Evolutionary conservation across 2,329 filamentous ascomycete species (phyloP).

Genomic region (Canariomyces notabilis): DNA sequence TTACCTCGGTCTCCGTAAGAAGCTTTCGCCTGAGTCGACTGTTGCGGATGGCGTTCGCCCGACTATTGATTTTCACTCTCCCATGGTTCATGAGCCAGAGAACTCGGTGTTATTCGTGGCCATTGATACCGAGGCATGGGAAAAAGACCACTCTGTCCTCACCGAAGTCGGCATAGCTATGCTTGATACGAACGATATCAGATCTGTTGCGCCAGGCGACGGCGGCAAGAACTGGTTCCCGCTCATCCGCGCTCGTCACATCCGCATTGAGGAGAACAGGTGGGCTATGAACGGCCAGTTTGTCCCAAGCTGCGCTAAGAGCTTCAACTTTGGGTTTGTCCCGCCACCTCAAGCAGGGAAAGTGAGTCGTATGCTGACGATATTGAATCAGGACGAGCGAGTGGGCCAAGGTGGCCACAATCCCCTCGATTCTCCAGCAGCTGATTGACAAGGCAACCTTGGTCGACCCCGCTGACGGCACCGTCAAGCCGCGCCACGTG

Average conservation of each 20-base stretch:
- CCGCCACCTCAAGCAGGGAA: slow-evolving; percentile 6
- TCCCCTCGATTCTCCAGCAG: slow-evolving; percentile 11
- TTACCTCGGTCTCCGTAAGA: slow-evolving; percentile 63
- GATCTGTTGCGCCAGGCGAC: slow-evolving; percentile 52
- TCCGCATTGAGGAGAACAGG: slow-evolving; percentile 66
- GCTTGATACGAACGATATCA: slow-evolving; percentile 62
- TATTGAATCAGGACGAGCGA: slow-evolving; percentile 17
- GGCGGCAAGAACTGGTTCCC: slow-evolving; percentile 62
- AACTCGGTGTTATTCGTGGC: slow-evolving; percentile 64
- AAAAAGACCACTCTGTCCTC: slow-evolving; percentile 59
- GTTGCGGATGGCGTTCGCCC: slow-evolving; percentile 10
- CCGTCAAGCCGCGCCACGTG: slow-evolving; percentile 39
- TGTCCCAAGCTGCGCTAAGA: slow-evolving; percentile 66
- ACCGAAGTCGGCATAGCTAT: slow-evolving; percentile 84
- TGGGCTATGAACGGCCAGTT: slow-evolving; percentile 63
- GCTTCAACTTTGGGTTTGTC: slow-evolving; percentile 68
- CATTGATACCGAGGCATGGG: slow-evolving; percentile 80
- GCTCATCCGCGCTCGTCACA: slow-evolving; percentile 65
- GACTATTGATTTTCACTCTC: slow-evolving; percentile 40
- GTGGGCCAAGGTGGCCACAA: slow-evolving; percentile 6
- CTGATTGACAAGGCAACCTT: slow-evolving; percentile 16
- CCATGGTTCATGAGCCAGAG: slow-evolving; percentile 44
- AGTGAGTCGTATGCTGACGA: slow-evolving; percentile 1
- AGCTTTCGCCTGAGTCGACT: slow-evolving; percentile 5
- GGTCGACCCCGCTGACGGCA: slow-evolving; percentile 9